Conservation (phyloP, 169 alveolate species). For the Plasmodium billcollinsi region DNA sequence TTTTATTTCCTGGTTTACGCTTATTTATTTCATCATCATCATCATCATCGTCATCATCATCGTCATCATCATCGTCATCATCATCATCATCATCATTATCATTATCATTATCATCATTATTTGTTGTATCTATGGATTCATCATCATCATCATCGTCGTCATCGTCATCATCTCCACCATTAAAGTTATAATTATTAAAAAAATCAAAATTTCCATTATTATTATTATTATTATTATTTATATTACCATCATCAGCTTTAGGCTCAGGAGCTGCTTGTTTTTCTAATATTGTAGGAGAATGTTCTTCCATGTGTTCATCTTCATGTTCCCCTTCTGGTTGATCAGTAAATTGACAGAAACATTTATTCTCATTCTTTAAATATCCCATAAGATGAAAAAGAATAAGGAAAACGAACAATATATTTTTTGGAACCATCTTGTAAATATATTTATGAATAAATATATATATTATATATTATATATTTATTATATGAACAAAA, state of each 20-base stretch:
- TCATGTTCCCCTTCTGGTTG: slow-evolving; percentile 22
- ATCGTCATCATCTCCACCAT: slow-evolving; percentile 44
- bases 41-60: slow-evolving; percentile 11
- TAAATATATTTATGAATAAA: no score
- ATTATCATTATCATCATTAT: slow-evolving; percentile 26
- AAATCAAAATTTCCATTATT: background rate
- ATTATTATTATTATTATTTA: background rate
- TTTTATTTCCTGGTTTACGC: background rate
- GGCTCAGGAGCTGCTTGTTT: slow-evolving; percentile 7
- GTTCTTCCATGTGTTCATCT: background rate
- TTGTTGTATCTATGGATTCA: background rate
- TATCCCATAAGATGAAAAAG: slow-evolving; percentile 10
- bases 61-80: slow-evolving; percentile 7
- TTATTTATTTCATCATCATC: slow-evolving; percentile 5
- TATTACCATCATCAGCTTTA: slow-evolving; percentile 47
- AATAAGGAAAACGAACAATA: slow-evolving; percentile 2
- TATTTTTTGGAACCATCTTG: slow-evolving; percentile 36
- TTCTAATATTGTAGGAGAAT: background rate
- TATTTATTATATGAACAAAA: no score
- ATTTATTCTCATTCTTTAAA: slow-evolving; percentile 13
- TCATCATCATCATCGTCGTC: slow-evolving; percentile 42
- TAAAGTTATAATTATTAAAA: background rate
- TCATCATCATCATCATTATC: slow-evolving; percentile 40
- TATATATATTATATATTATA: no score
- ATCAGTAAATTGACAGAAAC: background rate